Evolutionary conservation across 495 filamentous ascomycete species (phyloP).

Genomic region (Cercophora sp.): DNA sequence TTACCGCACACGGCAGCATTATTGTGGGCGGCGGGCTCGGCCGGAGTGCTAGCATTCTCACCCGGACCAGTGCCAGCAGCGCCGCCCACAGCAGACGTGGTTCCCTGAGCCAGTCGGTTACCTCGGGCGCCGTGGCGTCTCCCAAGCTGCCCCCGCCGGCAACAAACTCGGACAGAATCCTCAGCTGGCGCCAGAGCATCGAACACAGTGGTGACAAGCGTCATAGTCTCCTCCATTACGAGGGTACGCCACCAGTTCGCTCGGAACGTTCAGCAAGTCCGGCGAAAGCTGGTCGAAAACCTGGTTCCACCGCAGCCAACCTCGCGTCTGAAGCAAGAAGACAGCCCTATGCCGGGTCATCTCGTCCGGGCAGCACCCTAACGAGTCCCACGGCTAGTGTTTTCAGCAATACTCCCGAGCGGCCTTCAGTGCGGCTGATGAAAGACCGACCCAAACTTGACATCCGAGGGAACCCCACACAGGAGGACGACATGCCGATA

Average conservation of each 20-base stretch:
- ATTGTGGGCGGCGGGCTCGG: constrained; percentile 46
- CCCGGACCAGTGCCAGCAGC: constrained; percentile 50
- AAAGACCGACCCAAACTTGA: not conserved
- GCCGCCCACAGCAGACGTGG: constrained; percentile 51
- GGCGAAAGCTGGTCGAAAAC: constrained; percentile 34
- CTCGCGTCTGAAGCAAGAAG: constrained; percentile 38
- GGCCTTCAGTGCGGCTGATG: constrained; percentile 5
- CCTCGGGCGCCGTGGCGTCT: constrained; percentile 24
- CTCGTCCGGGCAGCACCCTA: constrained; percentile 19
- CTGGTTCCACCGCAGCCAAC: constrained; percentile 31
- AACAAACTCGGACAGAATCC: constrained; percentile 71
- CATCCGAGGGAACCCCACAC: constrained; percentile 15
- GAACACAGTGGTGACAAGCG: constrained; percentile 36
- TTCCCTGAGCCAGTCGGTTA: constrained; percentile 36
- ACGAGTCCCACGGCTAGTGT: constrained; percentile 28
- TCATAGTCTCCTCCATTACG: constrained; percentile 27
- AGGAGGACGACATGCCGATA: constrained; percentile 17
- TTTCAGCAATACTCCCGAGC: constrained; percentile 18
- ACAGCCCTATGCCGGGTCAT: constrained; percentile 35
- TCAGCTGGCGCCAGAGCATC: constrained; percentile 84
- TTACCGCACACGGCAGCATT: constrained; percentile 43
- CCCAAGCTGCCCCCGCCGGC: constrained; percentile 39
- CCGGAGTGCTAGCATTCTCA: constrained; percentile 60
- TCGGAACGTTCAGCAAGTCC: constrained; percentile 50
- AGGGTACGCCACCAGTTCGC: constrained; percentile 28